Evolutionary conservation across 495 filamentous ascomycete genomes (phyloP).

Genomic region (Penicillium dipodomyicola): DNA sequence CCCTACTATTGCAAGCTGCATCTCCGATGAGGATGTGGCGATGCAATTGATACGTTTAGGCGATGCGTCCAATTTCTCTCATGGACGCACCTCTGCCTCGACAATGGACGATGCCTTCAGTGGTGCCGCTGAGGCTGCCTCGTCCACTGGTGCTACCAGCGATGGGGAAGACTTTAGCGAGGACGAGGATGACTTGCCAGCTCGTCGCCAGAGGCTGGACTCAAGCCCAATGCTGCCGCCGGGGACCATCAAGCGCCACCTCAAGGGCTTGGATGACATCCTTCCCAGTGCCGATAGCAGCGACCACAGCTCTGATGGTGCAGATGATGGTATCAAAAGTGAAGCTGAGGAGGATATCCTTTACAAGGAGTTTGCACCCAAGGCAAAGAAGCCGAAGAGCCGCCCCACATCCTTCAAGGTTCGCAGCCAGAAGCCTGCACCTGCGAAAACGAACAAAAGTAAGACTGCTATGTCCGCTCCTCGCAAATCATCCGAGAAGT

Average conservation of each 20-base stretch:
- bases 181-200: conserved; percentile 61
- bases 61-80: conserved; percentile 85
- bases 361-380: conserved; percentile 42
- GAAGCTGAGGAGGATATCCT: conserved; percentile 49
- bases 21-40: conserved; percentile 97
- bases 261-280: conserved; percentile 59
- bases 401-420: conserved; percentile 38
- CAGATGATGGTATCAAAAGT: conserved; percentile 54
- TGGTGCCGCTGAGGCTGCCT: conserved; percentile 79
- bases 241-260: conserved; percentile 50
- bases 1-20: conserved; percentile 88
- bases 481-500: conserved; percentile 57
- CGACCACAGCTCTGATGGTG: conserved; percentile 64
- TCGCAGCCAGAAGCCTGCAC: conserved; percentile 38
- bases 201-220: conserved; percentile 61
- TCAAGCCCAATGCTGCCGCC: conserved; percentile 53
- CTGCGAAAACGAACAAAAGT: conserved; percentile 44
- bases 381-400: conserved; percentile 46
- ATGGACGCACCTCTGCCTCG: conserved; percentile 88
- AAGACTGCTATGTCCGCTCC: conserved; percentile 28
- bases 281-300: conserved; percentile 66
- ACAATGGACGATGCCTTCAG: conserved; percentile 90
- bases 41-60: conserved; percentile 93
- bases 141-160: conserved; percentile 78
- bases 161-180: conserved; percentile 77